Conservation (phyloP, 2,329 filamentous ascomycete genomes). For the Fusarium transvaalense region DNA sequence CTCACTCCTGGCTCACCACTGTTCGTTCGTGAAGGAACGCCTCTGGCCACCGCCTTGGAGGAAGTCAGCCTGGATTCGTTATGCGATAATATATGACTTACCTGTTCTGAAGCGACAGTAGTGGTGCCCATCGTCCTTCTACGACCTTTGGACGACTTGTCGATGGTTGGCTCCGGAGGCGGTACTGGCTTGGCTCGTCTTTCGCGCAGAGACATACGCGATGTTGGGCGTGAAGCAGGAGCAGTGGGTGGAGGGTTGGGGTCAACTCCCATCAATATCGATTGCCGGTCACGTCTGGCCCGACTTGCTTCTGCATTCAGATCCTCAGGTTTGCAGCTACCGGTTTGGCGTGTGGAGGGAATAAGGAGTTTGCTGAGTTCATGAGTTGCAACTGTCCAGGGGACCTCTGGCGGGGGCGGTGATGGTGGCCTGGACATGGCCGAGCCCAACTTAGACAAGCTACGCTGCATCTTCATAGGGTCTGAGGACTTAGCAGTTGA, state of each 20-base stretch:
- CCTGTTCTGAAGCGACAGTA: conserved; percentile 48
- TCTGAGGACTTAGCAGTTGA: conserved; percentile 84
- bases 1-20: conserved; percentile 47
- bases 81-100: conserved; percentile 20
- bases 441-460: conserved; percentile 66
- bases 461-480: conserved; percentile 73
- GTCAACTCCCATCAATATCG: conserved; percentile 55
- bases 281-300: conserved; percentile 73
- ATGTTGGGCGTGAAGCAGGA: conserved; percentile 60
- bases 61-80: conserved; percentile 15
- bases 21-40: conserved; percentile 47
- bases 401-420: conserved; percentile 82
- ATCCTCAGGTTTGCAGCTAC: conserved; percentile 82
- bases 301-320: conserved; percentile 77
- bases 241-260: conserved; percentile 46
- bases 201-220: conserved; percentile 78
- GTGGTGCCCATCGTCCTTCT: conserved; percentile 70
- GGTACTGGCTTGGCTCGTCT: conserved; percentile 72
- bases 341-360: conserved; percentile 78
- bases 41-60: conserved; percentile 52
- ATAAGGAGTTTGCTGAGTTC: conserved; percentile 87
- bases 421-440: conserved; percentile 62
- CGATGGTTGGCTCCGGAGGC: conserved; percentile 59
- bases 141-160: conserved; percentile 58
- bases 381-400: conserved; percentile 86